These are phyloP conservation scores for Podila epicladia DNA, from an alignment of 192 early-diverging fungal species.

Conservation along the genomic window DNA sequence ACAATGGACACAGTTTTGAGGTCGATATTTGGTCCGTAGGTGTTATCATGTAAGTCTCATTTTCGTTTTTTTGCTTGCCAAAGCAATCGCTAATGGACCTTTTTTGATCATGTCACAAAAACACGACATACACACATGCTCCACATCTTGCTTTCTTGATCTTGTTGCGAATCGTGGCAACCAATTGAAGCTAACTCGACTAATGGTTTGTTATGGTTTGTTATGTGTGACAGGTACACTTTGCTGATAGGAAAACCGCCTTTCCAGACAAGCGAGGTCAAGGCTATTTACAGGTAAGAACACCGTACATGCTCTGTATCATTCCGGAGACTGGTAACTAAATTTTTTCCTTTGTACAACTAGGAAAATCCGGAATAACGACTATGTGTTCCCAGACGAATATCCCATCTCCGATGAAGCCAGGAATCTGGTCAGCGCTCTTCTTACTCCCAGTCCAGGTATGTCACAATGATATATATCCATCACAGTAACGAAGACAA, in stretches of 20 bases:
- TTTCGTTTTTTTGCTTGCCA: no score
- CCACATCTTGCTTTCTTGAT: slow-evolving; percentile 6
- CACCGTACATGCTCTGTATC: not conserved
- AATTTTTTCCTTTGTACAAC: no score
- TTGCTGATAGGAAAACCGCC: slow-evolving; percentile 90
- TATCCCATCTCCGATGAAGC: slow-evolving; percentile 68
- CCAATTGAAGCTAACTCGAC: no score
- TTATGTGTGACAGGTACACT: slow-evolving; percentile 74
- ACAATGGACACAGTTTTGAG: slow-evolving; percentile 89
- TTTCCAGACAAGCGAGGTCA: slow-evolving; percentile 84
- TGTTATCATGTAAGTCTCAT: slow-evolving; percentile 76
- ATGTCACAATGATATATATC: no score
- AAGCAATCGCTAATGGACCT: not conserved
- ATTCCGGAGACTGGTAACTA: no score
- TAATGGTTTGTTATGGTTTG: not conserved
- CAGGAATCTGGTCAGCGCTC: slow-evolving; percentile 69
- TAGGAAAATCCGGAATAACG: slow-evolving; percentile 59
- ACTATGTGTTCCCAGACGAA: slow-evolving; percentile 77
- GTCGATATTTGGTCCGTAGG: slow-evolving; percentile 97
- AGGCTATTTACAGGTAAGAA: slow-evolving; percentile 79
- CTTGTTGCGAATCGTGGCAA: no score
- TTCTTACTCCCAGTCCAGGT: slow-evolving; percentile 76
- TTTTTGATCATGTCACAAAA: not conserved
- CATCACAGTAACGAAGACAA: no score
- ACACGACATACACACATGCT: not conserved